phyloP scores from a whole-genome alignment of 1,139 yeast genomes.

The Blastobotrys persicus region DNA sequence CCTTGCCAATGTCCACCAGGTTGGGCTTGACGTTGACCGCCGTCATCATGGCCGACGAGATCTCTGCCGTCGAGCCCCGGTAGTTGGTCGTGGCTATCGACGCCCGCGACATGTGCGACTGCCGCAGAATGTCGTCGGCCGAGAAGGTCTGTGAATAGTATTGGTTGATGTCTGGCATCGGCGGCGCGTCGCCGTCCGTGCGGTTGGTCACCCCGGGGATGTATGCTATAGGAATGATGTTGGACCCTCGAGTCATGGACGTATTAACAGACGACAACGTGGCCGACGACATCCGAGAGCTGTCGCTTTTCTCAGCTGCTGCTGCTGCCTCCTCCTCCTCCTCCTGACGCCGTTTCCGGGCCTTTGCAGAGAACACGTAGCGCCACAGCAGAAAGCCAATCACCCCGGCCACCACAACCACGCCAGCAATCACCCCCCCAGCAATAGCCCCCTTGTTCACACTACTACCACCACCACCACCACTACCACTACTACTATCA shows the following conservation, averaged over 20 bases:
- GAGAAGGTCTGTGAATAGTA: conserved; percentile 22
- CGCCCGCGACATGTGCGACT: conserved; percentile 27
- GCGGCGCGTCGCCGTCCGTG: conserved; percentile 18
- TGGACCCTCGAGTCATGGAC: conserved; percentile 67
- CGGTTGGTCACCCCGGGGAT: conserved; percentile 71
- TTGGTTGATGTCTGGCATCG: conserved; percentile 17
- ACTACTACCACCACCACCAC: conserved; percentile 11
- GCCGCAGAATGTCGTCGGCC: conserved; percentile 27
- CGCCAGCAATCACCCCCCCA: conserved; percentile 41
- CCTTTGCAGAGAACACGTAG: conserved; percentile 27
- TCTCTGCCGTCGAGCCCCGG: conserved; percentile 35
- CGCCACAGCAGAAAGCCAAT: conserved; percentile 33
- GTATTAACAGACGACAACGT: conserved; percentile 29
- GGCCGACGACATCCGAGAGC: conserved; percentile 24
- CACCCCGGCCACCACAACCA: conserved; percentile 31
- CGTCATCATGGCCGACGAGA: conserved; percentile 30
- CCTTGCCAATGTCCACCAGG: conserved; percentile 31
- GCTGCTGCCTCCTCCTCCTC: conserved; percentile 23
- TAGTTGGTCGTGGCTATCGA: conserved; percentile 35
- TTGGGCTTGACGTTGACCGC: conserved; percentile 35
- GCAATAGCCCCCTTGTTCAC: conserved; percentile 38
- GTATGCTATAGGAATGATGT: conserved; percentile 88
- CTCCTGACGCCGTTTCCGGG: conserved; percentile 19
- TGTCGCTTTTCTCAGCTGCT: conserved; percentile 19
- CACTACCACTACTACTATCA: conserved; percentile 6